Percentiles rank a stretch among this genome's conserved stretches.
Conservation (phyloP, 2,329 filamentous ascomycete species). For the Aspergillus terreus region DNA sequence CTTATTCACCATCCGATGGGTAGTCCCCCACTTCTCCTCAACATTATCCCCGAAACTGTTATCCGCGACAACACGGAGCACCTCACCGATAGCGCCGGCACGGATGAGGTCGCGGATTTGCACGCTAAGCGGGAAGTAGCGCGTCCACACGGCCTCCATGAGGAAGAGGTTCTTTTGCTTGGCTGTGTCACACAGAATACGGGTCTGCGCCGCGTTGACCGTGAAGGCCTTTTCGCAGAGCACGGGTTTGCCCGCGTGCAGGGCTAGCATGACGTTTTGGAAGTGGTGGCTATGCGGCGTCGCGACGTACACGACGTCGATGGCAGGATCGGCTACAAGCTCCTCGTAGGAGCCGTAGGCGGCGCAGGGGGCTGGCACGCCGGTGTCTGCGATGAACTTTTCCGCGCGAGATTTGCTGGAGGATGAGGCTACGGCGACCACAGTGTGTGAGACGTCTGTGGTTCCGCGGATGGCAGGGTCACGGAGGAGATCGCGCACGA, state of each 20-base stretch:
- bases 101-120: constrained; percentile 56
- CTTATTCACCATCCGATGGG: constrained; percentile 76
- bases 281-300: constrained; percentile 93
- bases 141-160: constrained; percentile 88
- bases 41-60: constrained; percentile 61
- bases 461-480: constrained; percentile 68
- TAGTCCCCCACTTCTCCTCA: constrained; percentile 57
- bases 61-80: constrained; percentile 56
- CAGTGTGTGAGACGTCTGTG: constrained; percentile 68
- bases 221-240: constrained; percentile 90
- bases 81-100: constrained; percentile 59
- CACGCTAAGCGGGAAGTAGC: constrained; percentile 80
- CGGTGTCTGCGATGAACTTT: constrained; percentile 67
- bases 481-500: constrained; percentile 73
- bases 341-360: constrained; percentile 79
- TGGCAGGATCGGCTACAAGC: constrained; percentile 70
- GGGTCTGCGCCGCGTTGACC: constrained; percentile 73
- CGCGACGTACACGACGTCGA: constrained; percentile 85
- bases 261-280: constrained; percentile 80
- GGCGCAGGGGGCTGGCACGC: constrained; percentile 64
- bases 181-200: constrained; percentile 68
- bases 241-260: constrained; percentile 81
- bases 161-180: constrained; percentile 69
- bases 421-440: constrained; percentile 78
- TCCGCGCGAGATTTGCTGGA: constrained; percentile 65